Evolutionary conservation across 2,329 filamentous ascomycete species (phyloP).

Genomic region (Ophiostoma australiae): DNA sequence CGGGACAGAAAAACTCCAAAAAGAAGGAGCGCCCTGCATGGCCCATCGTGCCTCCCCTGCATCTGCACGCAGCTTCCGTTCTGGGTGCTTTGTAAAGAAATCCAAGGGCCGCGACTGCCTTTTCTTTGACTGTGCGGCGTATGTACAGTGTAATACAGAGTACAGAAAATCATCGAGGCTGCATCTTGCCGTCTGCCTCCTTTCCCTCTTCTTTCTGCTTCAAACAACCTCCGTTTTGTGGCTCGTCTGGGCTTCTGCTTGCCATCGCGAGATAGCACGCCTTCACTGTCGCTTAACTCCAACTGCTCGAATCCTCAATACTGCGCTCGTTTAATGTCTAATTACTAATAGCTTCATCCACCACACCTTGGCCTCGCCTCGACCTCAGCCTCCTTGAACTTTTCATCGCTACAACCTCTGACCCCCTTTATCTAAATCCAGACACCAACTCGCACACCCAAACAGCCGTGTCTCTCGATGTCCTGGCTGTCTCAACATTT

Average conservation of each 20-base stretch:
- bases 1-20: neutral
- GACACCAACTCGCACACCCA: neutral
- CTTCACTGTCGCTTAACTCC: neutral
- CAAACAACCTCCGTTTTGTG: neutral
- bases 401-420: neutral
- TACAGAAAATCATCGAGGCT: neutral
- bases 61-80: conserved; percentile 12
- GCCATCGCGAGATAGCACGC: too few species aligned
- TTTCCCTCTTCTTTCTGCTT: neutral
- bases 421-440: neutral
- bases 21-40: neutral
- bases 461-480: neutral
- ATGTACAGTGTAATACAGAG: neutral
- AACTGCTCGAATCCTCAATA: neutral
- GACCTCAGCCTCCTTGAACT: neutral
- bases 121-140: neutral
- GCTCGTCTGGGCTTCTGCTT: neutral
- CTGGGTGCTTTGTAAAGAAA: neutral
- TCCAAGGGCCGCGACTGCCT: neutral
- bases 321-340: neutral
- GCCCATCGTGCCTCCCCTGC: conserved; percentile 8
- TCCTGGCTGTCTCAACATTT: neutral
- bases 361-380: neutral
- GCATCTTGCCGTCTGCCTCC: neutral
- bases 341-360: neutral